Evolutionary conservation across 2,329 filamentous ascomycete genomes (phyloP), one percentile per base, ranked within the genome.

Genomic region (Alternaria sp.): DNA sequence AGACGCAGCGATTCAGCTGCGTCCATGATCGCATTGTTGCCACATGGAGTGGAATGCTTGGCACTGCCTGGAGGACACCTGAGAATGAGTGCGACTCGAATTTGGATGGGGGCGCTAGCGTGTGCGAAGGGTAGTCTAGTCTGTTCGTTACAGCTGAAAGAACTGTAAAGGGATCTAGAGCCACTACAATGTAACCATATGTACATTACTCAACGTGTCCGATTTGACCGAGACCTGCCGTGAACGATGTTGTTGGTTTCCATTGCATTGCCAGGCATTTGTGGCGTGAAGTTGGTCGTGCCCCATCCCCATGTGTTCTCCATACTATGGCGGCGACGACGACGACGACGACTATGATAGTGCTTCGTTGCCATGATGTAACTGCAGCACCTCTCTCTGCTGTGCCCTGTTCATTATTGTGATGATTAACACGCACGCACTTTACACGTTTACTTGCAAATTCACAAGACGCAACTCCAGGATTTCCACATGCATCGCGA

Each of bases 1-100:
- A 52, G 34, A 47, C 67, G 63, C 65, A 63, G 61, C 63, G 57
- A 65, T 61, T 54, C 51, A 59, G 56, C 66, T 58, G 66, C 57
- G 52, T 58, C 60, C 47, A 54, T 62, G 48, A 55, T 56, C 43
- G 54, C 20, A 42, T 48, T 42, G 42, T 47, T 51, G 43, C 51
- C 30, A 44, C n/a, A 34, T 7, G 54, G 42, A 60, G 49, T 47
- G 57, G 63, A 28, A 41, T 52, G 22, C 34, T 56, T 56, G 32
- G 43, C 49, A 16, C 43, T 20, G 46, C 56, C 39, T 36, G 51
- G 24, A 24, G 46, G 43, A 41, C 42, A 49, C 38, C 30, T 30
- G 42, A 34, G 32, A 22, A 53, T 46, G 32, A 22, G 52, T 42
- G 32, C 16, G 11, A 32, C 42, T 30, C 34, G 24, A 28, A 32